These are phyloP conservation scores for Arthromyces matolae DNA, from an alignment of 768 basidiomycete genomes.

Conservation along the genomic window DNA sequence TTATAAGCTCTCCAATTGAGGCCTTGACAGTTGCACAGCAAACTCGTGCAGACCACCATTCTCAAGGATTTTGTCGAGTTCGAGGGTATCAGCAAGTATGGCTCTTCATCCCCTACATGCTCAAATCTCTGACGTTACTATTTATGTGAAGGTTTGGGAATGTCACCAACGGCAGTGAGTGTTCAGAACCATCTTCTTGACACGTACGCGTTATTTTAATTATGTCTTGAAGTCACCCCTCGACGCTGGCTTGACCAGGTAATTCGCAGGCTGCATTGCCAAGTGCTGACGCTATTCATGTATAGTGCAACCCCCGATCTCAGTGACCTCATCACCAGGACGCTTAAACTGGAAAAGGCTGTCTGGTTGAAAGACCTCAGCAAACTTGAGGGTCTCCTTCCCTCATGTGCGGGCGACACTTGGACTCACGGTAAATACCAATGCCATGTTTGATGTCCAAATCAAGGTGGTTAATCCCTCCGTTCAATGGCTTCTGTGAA, in stretches of 20 bases:
- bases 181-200: too few species aligned
- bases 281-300: neutral
- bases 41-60: slow-evolving; percentile 79
- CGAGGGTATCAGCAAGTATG: slow-evolving; percentile 78
- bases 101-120: slow-evolving; percentile 12
- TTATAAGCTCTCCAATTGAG: too few species aligned
- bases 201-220: neutral
- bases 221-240: slow-evolving; percentile 61
- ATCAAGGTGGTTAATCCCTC: slow-evolving; percentile 53
- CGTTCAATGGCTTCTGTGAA: neutral
- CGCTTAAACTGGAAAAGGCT: slow-evolving; percentile 68
- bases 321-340: slow-evolving; percentile 78
- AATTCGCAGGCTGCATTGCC: neutral
- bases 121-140: too few species aligned
- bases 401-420: slow-evolving; percentile 68
- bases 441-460: slow-evolving; percentile 89
- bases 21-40: slow-evolving; percentile 58
- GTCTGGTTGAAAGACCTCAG: slow-evolving; percentile 85
- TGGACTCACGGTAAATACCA: slow-evolving; percentile 67
- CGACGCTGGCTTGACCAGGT: slow-evolving; percentile 89
- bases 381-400: slow-evolving; percentile 74
- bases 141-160: slow-evolving; percentile 67
- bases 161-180: slow-evolving; percentile 89
- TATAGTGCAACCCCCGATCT: slow-evolving; percentile 86
- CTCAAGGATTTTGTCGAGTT: slow-evolving; percentile 92